A percentile compares a stretch with the other conserved stretches of the same genome.
phyloP scores from a whole-genome alignment of 2,329 filamentous ascomycete species.

The Aspergillus tamarii region DNA sequence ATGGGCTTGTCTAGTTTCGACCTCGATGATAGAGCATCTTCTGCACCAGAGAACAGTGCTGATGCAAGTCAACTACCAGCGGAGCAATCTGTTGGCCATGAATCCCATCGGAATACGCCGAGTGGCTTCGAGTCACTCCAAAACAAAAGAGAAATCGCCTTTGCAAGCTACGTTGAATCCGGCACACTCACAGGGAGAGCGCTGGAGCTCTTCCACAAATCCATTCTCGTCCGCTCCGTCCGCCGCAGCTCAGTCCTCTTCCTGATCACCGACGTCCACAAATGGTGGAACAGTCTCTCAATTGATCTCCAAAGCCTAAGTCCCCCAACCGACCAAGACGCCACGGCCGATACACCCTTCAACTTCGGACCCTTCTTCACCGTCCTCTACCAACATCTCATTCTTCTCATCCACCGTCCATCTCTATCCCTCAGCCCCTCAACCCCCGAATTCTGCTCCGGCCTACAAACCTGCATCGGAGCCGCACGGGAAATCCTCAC shows the following conservation, averaged over 20 bases:
- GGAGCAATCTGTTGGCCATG: not conserved
- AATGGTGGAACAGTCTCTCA: constrained; percentile 48
- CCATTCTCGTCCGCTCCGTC: constrained; percentile 44
- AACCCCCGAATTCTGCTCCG: constrained; percentile 45
- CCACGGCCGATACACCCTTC: constrained; percentile 25
- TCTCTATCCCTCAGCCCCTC: constrained; percentile 42
- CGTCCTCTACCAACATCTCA: constrained; percentile 46
- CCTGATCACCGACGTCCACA: constrained; percentile 45
- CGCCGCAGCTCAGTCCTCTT: constrained; percentile 41
- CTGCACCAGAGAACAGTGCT: not conserved
- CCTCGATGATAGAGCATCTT: not conserved
- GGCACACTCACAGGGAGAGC: constrained; percentile 44
- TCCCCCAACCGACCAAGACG: constrained; percentile 1
- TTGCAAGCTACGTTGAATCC: constrained; percentile 45
- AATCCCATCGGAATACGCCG: not conserved
- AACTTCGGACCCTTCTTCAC: constrained; percentile 45
- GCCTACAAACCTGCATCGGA: constrained; percentile 45
- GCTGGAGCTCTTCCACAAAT: constrained; percentile 47
- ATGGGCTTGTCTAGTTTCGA: not conserved
- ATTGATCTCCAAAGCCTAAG: constrained; percentile 26
- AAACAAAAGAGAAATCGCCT: constrained; percentile 33
- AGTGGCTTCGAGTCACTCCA: constrained; percentile 16
- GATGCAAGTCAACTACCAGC: not conserved
- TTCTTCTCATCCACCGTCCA: constrained; percentile 45
- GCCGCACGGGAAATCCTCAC: constrained; percentile 43